These are phyloP conservation scores for Beauveria varroae DNA, from an alignment of 2,329 filamentous ascomycete genomes.

Conservation along the genomic window DNA sequence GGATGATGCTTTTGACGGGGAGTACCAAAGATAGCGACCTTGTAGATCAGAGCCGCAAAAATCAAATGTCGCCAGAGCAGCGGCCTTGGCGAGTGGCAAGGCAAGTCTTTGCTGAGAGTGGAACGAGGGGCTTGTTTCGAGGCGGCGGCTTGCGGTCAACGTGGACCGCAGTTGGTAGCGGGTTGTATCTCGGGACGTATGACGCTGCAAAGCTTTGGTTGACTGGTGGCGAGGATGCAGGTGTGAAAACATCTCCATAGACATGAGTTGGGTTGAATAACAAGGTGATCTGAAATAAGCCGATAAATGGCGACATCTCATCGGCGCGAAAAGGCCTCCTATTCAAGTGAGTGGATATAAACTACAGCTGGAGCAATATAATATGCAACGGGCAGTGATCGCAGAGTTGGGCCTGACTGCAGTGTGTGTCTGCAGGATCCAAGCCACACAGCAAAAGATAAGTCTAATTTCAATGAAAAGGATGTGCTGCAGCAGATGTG, in stretches of 20 bases:
- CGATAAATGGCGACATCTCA: not conserved
- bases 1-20: conserved; percentile 70
- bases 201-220: conserved; percentile 68
- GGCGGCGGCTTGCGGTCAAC: conserved; percentile 64
- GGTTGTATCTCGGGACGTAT: conserved; percentile 80
- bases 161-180: conserved; percentile 79
- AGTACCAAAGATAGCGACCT: conserved; percentile 21
- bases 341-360: not conserved
- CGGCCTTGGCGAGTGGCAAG: conserved; percentile 53
- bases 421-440: not conserved
- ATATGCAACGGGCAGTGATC: not conserved
- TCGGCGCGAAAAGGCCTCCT: not conserved
- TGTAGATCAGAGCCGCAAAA: conserved; percentile 22
- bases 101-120: conserved; percentile 59
- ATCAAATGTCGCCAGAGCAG: conserved; percentile 18
- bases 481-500: not conserved
- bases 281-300: not conserved
- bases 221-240: conserved; percentile 19
- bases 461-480: not conserved
- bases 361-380: too few species aligned
- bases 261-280: not conserved
- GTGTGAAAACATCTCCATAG: not conserved
- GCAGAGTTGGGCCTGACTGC: not conserved
- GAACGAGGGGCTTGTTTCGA: conserved; percentile 66
- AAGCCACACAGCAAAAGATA: not conserved